A percentile compares a stretch with the other conserved stretches of the same genome.
Evolutionary conservation across 2,329 filamentous ascomycete species (phyloP).

Genomic region (Alternaria brassicicola): DNA sequence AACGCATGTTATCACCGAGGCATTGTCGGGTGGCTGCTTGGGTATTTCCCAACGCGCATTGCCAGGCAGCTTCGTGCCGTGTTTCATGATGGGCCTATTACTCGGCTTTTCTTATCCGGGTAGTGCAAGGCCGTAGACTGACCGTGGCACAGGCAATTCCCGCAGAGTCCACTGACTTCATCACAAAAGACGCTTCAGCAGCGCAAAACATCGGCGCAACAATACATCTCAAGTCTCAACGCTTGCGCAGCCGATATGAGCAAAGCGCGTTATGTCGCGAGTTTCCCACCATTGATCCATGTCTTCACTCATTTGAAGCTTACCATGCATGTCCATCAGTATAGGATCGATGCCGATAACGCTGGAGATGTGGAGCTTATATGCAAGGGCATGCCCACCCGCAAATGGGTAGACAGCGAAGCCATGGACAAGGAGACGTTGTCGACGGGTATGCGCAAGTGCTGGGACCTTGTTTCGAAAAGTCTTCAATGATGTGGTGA

Average conservation of each 20-base stretch:
- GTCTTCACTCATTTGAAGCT: slow-evolving; percentile 46
- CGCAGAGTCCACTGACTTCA: slow-evolving; percentile 30
- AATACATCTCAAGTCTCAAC: slow-evolving; percentile 27
- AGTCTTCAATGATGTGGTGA: background rate
- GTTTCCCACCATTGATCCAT: slow-evolving; percentile 40
- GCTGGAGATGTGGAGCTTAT: slow-evolving; percentile 12
- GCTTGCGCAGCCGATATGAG: slow-evolving; percentile 21
- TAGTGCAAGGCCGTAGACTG: slow-evolving; percentile 8
- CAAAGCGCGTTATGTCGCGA: slow-evolving; percentile 23
- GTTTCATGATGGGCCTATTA: slow-evolving; percentile 4
- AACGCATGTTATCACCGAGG: background rate
- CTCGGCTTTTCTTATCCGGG: slow-evolving; percentile 1
- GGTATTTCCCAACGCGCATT: background rate
- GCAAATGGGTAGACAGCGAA: slow-evolving; percentile 42
- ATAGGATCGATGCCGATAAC: slow-evolving; percentile 22
- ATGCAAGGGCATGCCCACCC: slow-evolving; percentile 22
- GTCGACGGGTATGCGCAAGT: slow-evolving; percentile 47
- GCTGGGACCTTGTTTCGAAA: slow-evolving; percentile 37
- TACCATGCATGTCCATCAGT: slow-evolving; percentile 44
- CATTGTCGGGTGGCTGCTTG: background rate
- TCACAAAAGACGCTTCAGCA: slow-evolving; percentile 23
- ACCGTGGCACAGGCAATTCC: slow-evolving; percentile 40
- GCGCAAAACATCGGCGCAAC: slow-evolving; percentile 33
- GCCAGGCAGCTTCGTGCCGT: background rate
- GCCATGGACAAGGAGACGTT: slow-evolving; percentile 42